Evolutionary conservation across 257 asterid genomes (phyloP).

Genomic region (Eustoma russellianum): DNA sequence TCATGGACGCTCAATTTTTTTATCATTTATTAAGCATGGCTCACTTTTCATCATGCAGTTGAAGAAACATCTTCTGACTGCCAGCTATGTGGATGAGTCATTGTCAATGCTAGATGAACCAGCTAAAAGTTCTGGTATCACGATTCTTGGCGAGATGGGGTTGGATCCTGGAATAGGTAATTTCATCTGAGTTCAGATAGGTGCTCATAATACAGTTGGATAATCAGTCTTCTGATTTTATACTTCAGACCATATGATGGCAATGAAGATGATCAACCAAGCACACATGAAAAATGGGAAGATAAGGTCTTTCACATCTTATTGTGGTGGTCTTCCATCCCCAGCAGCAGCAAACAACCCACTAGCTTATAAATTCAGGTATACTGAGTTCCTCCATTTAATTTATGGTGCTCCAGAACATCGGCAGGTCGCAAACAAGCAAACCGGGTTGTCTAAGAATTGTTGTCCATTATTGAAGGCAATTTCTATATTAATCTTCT

Average conservation of each 20-base stretch:
- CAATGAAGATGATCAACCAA: conserved; percentile 89
- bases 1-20: no score
- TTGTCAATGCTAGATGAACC: conserved; percentile 67
- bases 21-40: no score
- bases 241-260: conserved; percentile 89
- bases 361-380: conserved; percentile 94
- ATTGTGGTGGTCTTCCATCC: conserved; percentile 95
- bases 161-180: conserved; percentile 99
- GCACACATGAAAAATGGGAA: conserved; percentile 74
- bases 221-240: neutral
- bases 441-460: neutral
- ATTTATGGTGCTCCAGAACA: neutral
- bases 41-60: conserved; percentile 36
- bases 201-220: neutral
- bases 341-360: conserved; percentile 95
- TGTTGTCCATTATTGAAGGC: neutral
- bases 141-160: conserved; percentile 96
- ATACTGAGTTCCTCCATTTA: neutral
- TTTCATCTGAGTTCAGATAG: neutral
- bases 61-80: conserved; percentile 77
- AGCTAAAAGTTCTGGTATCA: conserved; percentile 61
- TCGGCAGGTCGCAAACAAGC: no score
- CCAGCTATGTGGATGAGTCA: conserved; percentile 90
- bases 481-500: neutral
- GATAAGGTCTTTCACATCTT: conserved; percentile 83